These are phyloP conservation scores for Hirsutella rhossiliensis DNA, from an alignment of 2,329 filamentous ascomycete species.

Conservation along the genomic window DNA sequence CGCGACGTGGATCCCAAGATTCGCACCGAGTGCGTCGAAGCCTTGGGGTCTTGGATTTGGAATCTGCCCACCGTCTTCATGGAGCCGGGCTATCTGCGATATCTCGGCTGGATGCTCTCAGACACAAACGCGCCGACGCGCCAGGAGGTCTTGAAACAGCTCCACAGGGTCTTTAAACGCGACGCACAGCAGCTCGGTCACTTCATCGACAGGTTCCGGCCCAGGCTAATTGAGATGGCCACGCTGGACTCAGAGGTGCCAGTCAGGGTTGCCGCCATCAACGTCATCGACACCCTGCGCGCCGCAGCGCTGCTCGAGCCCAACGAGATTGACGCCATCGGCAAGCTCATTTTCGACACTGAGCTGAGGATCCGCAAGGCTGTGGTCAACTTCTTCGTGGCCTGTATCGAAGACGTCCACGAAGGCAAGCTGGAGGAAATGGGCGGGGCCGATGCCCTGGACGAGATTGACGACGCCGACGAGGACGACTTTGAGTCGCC, in stretches of 20 bases:
- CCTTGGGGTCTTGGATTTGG: constrained; percentile 80
- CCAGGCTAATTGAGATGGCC: constrained; percentile 84
- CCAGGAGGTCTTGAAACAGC: constrained; percentile 75
- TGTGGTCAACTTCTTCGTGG: constrained; percentile 81
- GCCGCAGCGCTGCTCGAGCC: constrained; percentile 81
- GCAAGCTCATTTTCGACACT: constrained; percentile 78
- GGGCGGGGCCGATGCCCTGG: constrained; percentile 63
- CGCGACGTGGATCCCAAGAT: constrained; percentile 87
- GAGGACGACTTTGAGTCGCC: constrained; percentile 68
- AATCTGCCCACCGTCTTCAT: constrained; percentile 79
- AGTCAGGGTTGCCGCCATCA: constrained; percentile 70
- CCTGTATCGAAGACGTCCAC: constrained; percentile 73
- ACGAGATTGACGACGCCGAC: constrained; percentile 63
- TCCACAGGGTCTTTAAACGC: constrained; percentile 67
- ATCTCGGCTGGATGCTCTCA: constrained; percentile 90
- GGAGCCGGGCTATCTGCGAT: constrained; percentile 80
- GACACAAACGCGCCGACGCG: constrained; percentile 65
- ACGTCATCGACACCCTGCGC: constrained; percentile 70
- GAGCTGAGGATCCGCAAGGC: constrained; percentile 78
- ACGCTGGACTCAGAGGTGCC: constrained; percentile 70
- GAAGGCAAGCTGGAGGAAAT: constrained; percentile 73
- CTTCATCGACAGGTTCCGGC: constrained; percentile 86
- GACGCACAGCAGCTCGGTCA: constrained; percentile 75
- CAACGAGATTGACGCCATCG: constrained; percentile 79
- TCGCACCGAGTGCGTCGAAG: constrained; percentile 75